These are phyloP conservation scores for Kondoa subrosea DNA, from an alignment of 768 basidiomycete species.

Conservation along the genomic window DNA sequence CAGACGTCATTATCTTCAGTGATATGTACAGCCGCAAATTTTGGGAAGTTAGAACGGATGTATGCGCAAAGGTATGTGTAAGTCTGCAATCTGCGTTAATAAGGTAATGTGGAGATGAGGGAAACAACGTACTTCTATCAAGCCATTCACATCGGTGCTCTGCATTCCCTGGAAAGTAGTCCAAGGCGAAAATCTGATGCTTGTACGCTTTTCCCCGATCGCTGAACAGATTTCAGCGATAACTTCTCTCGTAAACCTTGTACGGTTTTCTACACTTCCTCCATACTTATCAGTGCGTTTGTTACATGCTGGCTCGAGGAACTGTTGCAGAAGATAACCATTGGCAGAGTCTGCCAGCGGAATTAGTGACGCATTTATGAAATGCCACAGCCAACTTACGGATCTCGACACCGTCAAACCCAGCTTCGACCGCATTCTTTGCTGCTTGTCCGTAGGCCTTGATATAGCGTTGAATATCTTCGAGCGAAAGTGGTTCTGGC, in stretches of 20 bases:
- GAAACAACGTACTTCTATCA: too few relatives aligned
- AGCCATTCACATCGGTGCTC: neutral
- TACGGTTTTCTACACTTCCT: conserved; percentile 47
- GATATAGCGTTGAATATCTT: conserved; percentile 38
- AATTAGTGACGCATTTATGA: neutral
- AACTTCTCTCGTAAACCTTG: conserved; percentile 44
- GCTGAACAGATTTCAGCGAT: conserved; percentile 40
- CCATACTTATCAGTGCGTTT: conserved; percentile 40
- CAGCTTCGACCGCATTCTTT: conserved; percentile 44
- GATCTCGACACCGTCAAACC: conserved; percentile 51
- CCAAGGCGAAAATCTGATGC: conserved; percentile 11
- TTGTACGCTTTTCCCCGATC: conserved; percentile 43
- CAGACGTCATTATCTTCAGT: neutral
- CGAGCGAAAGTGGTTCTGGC: conserved; percentile 28
- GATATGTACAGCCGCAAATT: neutral
- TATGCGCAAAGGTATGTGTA: neutral
- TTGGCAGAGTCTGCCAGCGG: conserved; percentile 5
- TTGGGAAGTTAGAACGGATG: neutral
- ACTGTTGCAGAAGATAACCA: conserved; percentile 27
- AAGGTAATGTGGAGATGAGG: too few relatives aligned
- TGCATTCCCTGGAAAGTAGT: conserved; percentile 20
- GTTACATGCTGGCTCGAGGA: conserved; percentile 24
- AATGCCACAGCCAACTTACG: conserved; percentile 33
- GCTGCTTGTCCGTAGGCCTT: conserved; percentile 42
- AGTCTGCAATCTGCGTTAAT: neutral